Conservation (phyloP, 139 green algal species). For the Medakamo hakoo region DNA sequence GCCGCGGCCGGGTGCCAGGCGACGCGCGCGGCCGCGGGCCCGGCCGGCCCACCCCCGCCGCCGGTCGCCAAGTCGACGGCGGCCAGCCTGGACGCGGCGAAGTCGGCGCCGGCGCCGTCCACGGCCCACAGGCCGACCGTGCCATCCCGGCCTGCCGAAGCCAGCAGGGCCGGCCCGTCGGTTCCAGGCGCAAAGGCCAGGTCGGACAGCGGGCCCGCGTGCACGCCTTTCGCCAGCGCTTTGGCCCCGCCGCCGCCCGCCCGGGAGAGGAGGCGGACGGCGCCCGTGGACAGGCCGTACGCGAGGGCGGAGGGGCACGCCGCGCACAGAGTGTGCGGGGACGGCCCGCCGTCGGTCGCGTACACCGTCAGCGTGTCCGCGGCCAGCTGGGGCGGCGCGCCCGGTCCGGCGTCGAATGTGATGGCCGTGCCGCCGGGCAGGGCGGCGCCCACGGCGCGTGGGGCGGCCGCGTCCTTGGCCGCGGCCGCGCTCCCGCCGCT, state of each 20-base stretch:
- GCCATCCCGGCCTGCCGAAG: conserved; percentile 16
- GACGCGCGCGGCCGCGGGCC: neutral
- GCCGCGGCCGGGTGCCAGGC: neutral
- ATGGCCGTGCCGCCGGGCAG: too few species aligned
- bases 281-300: conserved; percentile 58
- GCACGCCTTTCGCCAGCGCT: conserved; percentile 56
- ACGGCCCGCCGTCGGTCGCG: conserved; percentile 17
- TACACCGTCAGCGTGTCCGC: conserved; percentile 35
- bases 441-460: too few species aligned
- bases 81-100: too few species aligned
- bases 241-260: conserved; percentile 22
- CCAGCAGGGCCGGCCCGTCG: conserved; percentile 21
- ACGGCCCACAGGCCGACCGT: conserved; percentile 29
- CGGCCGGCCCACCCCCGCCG: neutral
- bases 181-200: conserved; percentile 12
- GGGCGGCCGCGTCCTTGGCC: too few species aligned
- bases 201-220: conserved; percentile 33
- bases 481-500: too few species aligned
- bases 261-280: conserved; percentile 55
- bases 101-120: neutral
- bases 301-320: conserved; percentile 48
- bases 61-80: too few species aligned
- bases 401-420: neutral
- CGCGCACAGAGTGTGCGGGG: conserved; percentile 31
- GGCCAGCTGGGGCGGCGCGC: conserved; percentile 8